Evolutionary conservation across 192 early-diverging fungal genomes (phyloP).

Genomic region (Podila horticola): DNA sequence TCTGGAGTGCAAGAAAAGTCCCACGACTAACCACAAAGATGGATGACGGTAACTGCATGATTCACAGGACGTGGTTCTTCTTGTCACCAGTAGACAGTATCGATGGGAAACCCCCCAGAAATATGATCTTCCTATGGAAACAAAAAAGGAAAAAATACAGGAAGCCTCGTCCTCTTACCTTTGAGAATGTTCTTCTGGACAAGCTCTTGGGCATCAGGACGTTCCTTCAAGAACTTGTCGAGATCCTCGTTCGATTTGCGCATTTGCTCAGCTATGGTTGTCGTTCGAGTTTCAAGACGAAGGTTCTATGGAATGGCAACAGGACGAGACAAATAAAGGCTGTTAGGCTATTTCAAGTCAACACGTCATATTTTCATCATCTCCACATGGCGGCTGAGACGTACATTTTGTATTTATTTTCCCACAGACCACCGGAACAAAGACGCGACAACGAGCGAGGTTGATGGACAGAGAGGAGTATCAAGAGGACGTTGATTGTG

Average conservation of each 20-base stretch:
- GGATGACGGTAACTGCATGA: neutral
- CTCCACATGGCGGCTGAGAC: too few relatives aligned
- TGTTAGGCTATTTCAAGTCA: too few relatives aligned
- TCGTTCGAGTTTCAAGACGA: too few relatives aligned
- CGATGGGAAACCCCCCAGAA: neutral
- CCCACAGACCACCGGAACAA: too few relatives aligned
- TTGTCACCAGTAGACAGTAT: neutral
- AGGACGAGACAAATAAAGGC: neutral
- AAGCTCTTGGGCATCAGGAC: constrained; percentile 66
- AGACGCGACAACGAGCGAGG: too few relatives aligned
- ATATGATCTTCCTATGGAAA: neutral
- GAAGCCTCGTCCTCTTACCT: constrained; percentile 24
- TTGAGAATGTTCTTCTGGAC: constrained; percentile 68
- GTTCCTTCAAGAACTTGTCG: constrained; percentile 61
- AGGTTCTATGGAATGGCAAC: neutral
- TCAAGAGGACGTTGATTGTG: too few relatives aligned
- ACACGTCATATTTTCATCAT: too few relatives aligned
- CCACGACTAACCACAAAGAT: neutral
- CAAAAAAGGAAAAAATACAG: neutral
- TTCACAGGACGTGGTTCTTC: neutral
- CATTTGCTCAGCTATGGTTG: constrained; percentile 16
- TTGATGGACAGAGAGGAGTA: too few relatives aligned
- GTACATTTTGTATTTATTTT: too few relatives aligned
- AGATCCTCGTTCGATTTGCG: constrained; percentile 54
- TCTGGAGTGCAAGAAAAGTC: neutral